These are phyloP conservation scores for Zygosaccharomyces pseudobailii DNA, from an alignment of 1,139 yeast species.

Conservation along the genomic window DNA sequence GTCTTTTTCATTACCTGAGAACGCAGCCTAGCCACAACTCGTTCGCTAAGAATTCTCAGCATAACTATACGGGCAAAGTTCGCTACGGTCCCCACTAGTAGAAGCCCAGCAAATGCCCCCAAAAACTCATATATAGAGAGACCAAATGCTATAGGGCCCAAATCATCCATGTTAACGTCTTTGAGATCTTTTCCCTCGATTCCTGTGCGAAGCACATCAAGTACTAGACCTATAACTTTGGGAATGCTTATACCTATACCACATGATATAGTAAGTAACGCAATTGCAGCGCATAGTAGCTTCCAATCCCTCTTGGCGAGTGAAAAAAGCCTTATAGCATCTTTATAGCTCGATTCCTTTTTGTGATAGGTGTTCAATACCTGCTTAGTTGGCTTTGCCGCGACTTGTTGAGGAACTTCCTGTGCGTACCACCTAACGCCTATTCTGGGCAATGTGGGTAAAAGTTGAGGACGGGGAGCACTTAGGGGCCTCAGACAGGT, in stretches of 20 bases:
- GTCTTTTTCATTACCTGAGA: slow-evolving; percentile 71
- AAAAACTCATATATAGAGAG: slow-evolving; percentile 46
- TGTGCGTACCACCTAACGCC: slow-evolving; percentile 2
- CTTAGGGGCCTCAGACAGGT: neutral
- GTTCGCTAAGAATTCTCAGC: slow-evolving; percentile 75
- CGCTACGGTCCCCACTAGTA: slow-evolving; percentile 66
- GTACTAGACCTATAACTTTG: slow-evolving; percentile 70
- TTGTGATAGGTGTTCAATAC: slow-evolving; percentile 17
- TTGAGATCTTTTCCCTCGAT: slow-evolving; percentile 18
- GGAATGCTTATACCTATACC: slow-evolving; percentile 73
- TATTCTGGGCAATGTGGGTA: slow-evolving; percentile 1
- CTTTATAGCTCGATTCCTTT: slow-evolving; percentile 38
- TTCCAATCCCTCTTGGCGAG: slow-evolving; percentile 49
- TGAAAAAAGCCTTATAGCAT: slow-evolving; percentile 45
- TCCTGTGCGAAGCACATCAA: slow-evolving; percentile 53
- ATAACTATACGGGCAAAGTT: slow-evolving; percentile 77
- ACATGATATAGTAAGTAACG: slow-evolving; percentile 55
- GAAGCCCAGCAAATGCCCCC: slow-evolving; percentile 47
- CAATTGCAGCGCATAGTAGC: slow-evolving; percentile 53
- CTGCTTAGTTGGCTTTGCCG: slow-evolving; percentile 15
- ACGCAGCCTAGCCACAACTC: slow-evolving; percentile 77
- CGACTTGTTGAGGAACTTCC: neutral
- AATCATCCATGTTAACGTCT: slow-evolving; percentile 32
- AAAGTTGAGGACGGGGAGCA: neutral
- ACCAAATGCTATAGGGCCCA: slow-evolving; percentile 43